phyloP scores from a whole-genome alignment of 2,329 filamentous ascomycete genomes.

The Fusarium nygamai region DNA sequence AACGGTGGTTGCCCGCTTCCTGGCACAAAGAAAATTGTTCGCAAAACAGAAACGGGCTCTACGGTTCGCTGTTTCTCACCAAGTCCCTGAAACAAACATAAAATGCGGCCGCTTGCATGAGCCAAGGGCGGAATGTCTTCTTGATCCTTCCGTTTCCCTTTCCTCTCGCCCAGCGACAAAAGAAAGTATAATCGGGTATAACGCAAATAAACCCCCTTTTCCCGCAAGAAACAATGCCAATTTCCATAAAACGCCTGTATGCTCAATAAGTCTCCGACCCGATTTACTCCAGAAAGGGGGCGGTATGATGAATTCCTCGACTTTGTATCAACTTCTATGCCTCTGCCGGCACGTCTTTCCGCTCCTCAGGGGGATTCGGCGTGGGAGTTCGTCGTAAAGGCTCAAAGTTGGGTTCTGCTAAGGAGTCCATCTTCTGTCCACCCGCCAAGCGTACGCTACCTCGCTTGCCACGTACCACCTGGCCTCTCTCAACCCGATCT shows the following conservation, averaged over 20 bases:
- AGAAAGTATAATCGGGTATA: conserved; percentile 47
- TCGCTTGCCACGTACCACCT: conserved; percentile 72
- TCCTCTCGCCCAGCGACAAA: conserved; percentile 37
- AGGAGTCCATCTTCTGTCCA: conserved; percentile 54
- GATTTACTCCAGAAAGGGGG: conserved; percentile 11
- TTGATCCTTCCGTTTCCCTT: conserved; percentile 16
- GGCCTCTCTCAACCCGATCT: conserved; percentile 81
- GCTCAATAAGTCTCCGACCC: conserved; percentile 23
- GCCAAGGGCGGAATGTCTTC: conserved; percentile 27
- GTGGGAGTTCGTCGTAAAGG: conserved; percentile 53
- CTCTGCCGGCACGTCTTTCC: conserved; percentile 35
- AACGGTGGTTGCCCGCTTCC: conserved; percentile 20
- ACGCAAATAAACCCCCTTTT: conserved; percentile 42
- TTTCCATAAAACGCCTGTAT: conserved; percentile 30
- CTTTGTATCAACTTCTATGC: conserved; percentile 17
- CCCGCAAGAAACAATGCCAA: conserved; percentile 27
- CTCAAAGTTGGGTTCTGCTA: conserved; percentile 52
- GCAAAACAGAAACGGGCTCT: conserved; percentile 34
- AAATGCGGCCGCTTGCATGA: conserved; percentile 29
- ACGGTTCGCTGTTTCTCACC: conserved; percentile 21
- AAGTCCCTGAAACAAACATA: conserved; percentile 29
- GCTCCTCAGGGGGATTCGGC: conserved; percentile 36
- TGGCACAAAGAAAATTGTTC: conserved; percentile 20
- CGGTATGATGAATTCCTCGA: neutral
- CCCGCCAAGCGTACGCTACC: conserved; percentile 72